A percentile compares a stretch with the other conserved stretches of the same genome.
Conservation (phyloP, 2,329 filamentous ascomycete species). For the Nigrospora oryzae region DNA sequence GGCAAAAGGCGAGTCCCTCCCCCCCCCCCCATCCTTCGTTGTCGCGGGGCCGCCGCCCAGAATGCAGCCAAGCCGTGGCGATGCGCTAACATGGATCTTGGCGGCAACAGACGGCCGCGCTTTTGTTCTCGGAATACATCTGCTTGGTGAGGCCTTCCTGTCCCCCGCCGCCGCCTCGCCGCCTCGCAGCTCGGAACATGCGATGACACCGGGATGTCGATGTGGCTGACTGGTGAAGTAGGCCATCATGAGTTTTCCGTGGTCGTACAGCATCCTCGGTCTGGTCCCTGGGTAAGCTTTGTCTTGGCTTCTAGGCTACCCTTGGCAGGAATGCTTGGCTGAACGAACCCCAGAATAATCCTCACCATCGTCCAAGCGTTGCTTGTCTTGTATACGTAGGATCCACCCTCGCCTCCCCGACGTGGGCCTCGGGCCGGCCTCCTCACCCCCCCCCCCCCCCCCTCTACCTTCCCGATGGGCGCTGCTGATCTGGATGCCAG, state of each 20-base stretch:
- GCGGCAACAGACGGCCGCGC: constrained; percentile 59
- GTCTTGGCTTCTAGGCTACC: constrained; percentile 5
- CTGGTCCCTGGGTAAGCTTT: constrained; percentile 62
- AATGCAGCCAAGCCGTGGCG: constrained; percentile 5
- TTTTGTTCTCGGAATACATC: constrained; percentile 94
- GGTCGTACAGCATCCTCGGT: constrained; percentile 81
- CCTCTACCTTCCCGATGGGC: not conserved
- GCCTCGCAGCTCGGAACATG: not conserved
- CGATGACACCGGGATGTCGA: not conserved
- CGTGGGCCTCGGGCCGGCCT: constrained; percentile 25
- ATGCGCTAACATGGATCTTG: constrained; percentile 5
- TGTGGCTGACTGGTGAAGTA: constrained; percentile 7
- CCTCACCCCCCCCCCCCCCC: not conserved
- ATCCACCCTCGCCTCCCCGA: constrained; percentile 17
- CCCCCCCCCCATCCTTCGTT: constrained; percentile 1
- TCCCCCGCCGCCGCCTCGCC: not conserved
- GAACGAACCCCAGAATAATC: constrained; percentile 45
- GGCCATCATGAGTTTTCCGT: constrained; percentile 90
- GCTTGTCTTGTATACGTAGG: constrained; percentile 75
- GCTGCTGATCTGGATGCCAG: constrained; percentile 14
- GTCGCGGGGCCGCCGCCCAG: not conserved
- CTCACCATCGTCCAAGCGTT: constrained; percentile 70
- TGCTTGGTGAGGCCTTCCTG: constrained; percentile 47
- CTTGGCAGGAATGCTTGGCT: constrained; percentile 5
- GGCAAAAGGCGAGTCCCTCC: constrained; percentile 61